phyloP scores from a whole-genome alignment of 1,139 yeast species.

The Suhomyces anneliseae region DNA sequence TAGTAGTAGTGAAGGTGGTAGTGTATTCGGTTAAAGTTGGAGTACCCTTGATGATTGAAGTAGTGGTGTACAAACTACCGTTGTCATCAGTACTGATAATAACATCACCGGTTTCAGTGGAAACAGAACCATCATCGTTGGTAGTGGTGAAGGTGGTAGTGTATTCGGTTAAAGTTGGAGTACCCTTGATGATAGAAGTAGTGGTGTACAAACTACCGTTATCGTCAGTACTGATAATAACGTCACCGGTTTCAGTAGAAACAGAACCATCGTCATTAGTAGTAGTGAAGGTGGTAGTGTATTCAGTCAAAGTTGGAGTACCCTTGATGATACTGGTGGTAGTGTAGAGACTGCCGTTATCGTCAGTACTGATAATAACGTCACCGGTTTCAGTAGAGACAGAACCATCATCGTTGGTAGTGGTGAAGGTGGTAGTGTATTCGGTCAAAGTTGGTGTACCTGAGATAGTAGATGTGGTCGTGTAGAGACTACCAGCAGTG shows the following conservation, averaged over 20 bases:
- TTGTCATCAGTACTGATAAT: constrained; percentile 13
- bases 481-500: too few species aligned
- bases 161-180: not conserved
- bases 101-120: constrained; percentile 19
- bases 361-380: too few species aligned
- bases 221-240: too few species aligned
- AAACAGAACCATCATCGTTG: constrained; percentile 16
- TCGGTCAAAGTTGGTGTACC: constrained; percentile 5
- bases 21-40: not conserved
- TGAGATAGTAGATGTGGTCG: not conserved
- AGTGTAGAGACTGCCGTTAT: not conserved
- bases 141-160: constrained; percentile 5
- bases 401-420: constrained; percentile 17
- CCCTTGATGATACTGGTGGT: not conserved
- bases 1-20: constrained; percentile 3
- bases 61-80: constrained; percentile 14
- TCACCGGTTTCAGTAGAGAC: constrained; percentile 17
- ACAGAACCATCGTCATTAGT: constrained; percentile 17
- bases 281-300: not conserved
- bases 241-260: constrained; percentile 16
- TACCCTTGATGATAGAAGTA: not conserved
- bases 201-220: not conserved
- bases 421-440: not conserved
- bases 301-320: constrained; percentile 6
- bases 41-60: constrained; percentile 7